Percentiles rank a stretch among this genome's conserved stretches.
Conservation (phyloP, 352 stramenopile species). For the Globisporangium recalcitrans region DNA sequence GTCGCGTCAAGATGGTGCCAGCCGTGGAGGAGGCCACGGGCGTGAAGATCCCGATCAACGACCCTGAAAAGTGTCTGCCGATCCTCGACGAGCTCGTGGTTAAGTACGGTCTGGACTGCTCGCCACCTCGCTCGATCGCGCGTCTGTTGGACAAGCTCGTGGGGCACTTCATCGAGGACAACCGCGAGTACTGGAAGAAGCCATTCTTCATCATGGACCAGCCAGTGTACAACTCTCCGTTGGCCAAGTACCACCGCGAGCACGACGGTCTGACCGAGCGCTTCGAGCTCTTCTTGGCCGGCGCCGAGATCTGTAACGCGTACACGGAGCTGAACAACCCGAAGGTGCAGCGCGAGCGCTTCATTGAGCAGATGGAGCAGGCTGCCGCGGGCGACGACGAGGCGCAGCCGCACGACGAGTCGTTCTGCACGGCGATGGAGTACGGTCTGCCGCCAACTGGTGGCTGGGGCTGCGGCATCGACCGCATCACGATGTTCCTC, state of each 20-base stretch:
- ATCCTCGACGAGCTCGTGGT: conserved; percentile 62
- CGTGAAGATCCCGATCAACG: conserved; percentile 64
- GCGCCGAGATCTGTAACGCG: conserved; percentile 97
- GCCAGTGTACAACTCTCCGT: conserved; percentile 95
- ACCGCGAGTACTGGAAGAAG: conserved; percentile 87
- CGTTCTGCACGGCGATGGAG: conserved; percentile 93
- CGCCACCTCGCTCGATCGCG: conserved; percentile 62
- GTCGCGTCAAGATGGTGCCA: conserved; percentile 91
- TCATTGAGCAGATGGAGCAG: conserved; percentile 80
- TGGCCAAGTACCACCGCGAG: conserved; percentile 95
- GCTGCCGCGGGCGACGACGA: conserved; percentile 78
- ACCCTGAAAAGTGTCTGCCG: conserved; percentile 50
- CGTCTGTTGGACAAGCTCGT: conserved; percentile 88
- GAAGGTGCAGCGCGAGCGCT: conserved; percentile 80
- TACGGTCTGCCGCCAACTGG: conserved; percentile 97
- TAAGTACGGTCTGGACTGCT: conserved; percentile 73
- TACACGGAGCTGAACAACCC: conserved; percentile 99
- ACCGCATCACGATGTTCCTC: conserved; percentile 96
- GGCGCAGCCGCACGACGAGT: conserved; percentile 92
- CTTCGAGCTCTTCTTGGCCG: conserved; percentile 98
- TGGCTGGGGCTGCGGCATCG: conserved; percentile 96
- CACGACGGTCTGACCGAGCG: conserved; percentile 93
- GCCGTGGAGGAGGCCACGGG: conserved; percentile 68
- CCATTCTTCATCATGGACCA: conserved; percentile 99
- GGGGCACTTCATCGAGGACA: conserved; percentile 85